phyloP scores from a whole-genome alignment of 331 rosid species.

The Rhamnella rubrinervis region DNA sequence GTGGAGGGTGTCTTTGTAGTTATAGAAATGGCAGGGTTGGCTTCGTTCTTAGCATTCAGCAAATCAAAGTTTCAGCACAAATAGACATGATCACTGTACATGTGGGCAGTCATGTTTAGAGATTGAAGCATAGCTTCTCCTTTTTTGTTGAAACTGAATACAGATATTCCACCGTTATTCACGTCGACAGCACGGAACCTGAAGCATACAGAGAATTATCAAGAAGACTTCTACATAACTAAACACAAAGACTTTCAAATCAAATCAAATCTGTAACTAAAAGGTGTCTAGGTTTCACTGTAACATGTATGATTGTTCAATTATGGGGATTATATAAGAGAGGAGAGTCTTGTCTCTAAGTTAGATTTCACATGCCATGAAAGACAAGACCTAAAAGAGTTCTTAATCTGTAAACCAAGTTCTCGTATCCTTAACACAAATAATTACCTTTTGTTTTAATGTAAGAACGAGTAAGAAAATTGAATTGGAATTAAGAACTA shows the following conservation, averaged over 20 bases:
- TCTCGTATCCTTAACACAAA: too few species aligned
- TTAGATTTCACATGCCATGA: too few species aligned
- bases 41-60: background rate
- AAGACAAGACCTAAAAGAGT: too few species aligned
- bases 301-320: too few species aligned
- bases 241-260: too few species aligned
- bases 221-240: background rate
- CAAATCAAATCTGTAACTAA: too few species aligned
- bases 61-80: constrained; percentile 29
- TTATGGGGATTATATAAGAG: too few species aligned
- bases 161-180: constrained; percentile 72
- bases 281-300: too few species aligned
- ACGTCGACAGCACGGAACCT: constrained; percentile 73
- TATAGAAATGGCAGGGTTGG: background rate
- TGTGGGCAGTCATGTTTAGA: constrained; percentile 70
- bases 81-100: constrained; percentile 70
- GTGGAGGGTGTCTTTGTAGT: background rate
- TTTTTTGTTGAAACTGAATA: constrained; percentile 60
- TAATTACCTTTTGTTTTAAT: background rate
- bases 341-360: too few species aligned
- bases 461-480: background rate
- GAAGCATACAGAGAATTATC: constrained; percentile 28
- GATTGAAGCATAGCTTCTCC: constrained; percentile 78
- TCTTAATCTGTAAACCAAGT: too few species aligned
- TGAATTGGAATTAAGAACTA: constrained; percentile 4